phyloP scores from a whole-genome alignment of 2,329 filamentous ascomycete species.

The Phyllosticta ampelicida region DNA sequence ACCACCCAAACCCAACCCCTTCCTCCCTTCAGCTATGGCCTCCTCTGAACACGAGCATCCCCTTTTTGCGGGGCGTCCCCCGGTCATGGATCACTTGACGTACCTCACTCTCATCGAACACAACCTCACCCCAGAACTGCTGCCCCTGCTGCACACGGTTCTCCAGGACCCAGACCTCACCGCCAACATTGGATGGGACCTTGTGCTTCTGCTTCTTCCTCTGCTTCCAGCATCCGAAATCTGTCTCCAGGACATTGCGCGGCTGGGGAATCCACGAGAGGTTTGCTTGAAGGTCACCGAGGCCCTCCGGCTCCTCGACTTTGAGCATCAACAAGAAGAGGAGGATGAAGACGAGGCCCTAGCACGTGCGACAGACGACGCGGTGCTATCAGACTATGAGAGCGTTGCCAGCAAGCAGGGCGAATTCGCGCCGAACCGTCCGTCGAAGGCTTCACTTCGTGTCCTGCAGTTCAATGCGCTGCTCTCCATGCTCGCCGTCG shows the following conservation, averaged over 20 bases:
- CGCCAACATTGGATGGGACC: conserved; percentile 72
- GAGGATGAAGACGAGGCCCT: conserved; percentile 18
- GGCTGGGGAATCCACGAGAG: conserved; percentile 69
- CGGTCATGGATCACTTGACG: conserved; percentile 58
- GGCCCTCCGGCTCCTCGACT: conserved; percentile 51
- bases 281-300: conserved; percentile 74
- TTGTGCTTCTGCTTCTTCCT: conserved; percentile 63
- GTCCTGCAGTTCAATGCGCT: conserved; percentile 55
- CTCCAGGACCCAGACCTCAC: conserved; percentile 59
- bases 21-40: conserved; percentile 1
- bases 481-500: conserved; percentile 58
- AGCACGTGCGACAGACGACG: conserved; percentile 12
- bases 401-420: conserved; percentile 13
- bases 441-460: conserved; percentile 26
- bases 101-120: conserved; percentile 71
- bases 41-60: conserved; percentile 29
- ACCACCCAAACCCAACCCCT: no score
- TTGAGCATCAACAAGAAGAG: conserved; percentile 32
- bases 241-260: conserved; percentile 64
- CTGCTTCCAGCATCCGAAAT: conserved; percentile 54
- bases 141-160: conserved; percentile 58
- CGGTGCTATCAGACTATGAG: conserved; percentile 8
- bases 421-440: conserved; percentile 23
- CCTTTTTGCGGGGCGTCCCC: conserved; percentile 48
- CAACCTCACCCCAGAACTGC: conserved; percentile 54